phyloP scores from a whole-genome alignment of 2,329 filamentous ascomycete species.

The Cadophora gregata region DNA sequence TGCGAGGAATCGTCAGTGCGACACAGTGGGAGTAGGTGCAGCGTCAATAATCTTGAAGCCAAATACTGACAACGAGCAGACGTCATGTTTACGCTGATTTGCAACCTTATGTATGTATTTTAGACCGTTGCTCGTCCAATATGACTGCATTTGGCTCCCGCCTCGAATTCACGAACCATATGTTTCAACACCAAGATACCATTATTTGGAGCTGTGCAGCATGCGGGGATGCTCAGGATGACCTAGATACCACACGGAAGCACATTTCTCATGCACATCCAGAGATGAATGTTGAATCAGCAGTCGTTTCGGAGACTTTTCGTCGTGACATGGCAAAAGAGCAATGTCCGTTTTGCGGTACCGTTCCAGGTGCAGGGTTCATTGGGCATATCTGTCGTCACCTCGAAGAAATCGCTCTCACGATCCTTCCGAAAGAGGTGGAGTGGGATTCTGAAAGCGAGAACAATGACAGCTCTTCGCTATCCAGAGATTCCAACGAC shows the following conservation, averaged over 20 bases:
- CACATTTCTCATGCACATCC: not conserved
- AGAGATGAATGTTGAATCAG: not conserved
- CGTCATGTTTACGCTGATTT: slow-evolving; percentile 4
- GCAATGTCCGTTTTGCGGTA: slow-evolving; percentile 1
- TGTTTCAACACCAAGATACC: not conserved
- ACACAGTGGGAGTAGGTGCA: slow-evolving; percentile 6
- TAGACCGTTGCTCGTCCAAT: not conserved
- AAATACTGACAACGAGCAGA: not conserved
- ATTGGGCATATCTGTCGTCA: not conserved
- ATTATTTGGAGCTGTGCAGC: not conserved
- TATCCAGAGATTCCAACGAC: not conserved
- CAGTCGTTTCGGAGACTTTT: not conserved
- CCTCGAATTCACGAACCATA: not conserved
- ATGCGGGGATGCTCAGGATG: not conserved
- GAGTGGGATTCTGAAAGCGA: slow-evolving; percentile 1
- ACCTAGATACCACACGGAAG: not conserved
- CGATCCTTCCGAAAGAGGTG: not conserved
- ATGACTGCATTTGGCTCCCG: not conserved
- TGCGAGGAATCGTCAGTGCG: not conserved
- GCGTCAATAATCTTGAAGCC: not conserved
- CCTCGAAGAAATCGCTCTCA: not conserved
- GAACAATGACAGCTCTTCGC: not conserved
- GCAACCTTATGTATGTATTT: not conserved
- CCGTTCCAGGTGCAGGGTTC: not conserved
- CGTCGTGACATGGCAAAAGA: not conserved